phyloP scores from a whole-genome alignment of 768 basidiomycete species.

The Candolleomyces eurysporus region DNA sequence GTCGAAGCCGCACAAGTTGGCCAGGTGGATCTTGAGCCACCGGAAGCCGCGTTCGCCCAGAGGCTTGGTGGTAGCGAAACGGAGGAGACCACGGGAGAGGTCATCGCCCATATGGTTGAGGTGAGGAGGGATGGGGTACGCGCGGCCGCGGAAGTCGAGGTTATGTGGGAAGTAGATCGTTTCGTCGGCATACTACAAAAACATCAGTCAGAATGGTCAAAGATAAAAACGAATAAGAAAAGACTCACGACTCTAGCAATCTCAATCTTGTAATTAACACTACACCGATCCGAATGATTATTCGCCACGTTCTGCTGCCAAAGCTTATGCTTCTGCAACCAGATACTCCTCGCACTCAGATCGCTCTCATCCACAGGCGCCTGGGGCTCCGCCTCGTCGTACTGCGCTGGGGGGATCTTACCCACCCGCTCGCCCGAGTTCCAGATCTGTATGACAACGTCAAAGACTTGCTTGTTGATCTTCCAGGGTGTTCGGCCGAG shows the following conservation, averaged over 20 bases:
- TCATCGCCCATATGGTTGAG: constrained; percentile 96
- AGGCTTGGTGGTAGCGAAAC: constrained; percentile 76
- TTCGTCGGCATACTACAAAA: constrained; percentile 75
- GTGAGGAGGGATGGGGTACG: constrained; percentile 95
- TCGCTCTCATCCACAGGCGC: constrained; percentile 44
- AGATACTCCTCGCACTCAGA: constrained; percentile 52
- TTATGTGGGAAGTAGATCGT: constrained; percentile 93
- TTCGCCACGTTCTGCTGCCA: constrained; percentile 63
- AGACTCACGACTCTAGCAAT: constrained; percentile 82
- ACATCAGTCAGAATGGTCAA: not conserved
- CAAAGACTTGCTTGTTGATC: constrained; percentile 77
- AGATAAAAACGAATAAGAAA: not conserved
- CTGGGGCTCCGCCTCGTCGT: constrained; percentile 62
- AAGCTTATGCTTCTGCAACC: constrained; percentile 52
- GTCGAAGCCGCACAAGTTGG: constrained; percentile 91
- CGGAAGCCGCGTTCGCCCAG: constrained; percentile 82
- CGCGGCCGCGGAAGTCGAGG: constrained; percentile 95
- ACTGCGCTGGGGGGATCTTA: constrained; percentile 78
- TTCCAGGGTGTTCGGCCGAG: constrained; percentile 89
- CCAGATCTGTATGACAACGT: constrained; percentile 79
- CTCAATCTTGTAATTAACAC: constrained; percentile 94
- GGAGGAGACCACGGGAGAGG: constrained; percentile 80
- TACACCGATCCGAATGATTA: constrained; percentile 90
- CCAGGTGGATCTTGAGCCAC: constrained; percentile 95
- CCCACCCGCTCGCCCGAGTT: constrained; percentile 79